phyloP scores from a whole-genome alignment of 169 alveolate species.

The Pseudocohnilembus persalinus region DNA sequence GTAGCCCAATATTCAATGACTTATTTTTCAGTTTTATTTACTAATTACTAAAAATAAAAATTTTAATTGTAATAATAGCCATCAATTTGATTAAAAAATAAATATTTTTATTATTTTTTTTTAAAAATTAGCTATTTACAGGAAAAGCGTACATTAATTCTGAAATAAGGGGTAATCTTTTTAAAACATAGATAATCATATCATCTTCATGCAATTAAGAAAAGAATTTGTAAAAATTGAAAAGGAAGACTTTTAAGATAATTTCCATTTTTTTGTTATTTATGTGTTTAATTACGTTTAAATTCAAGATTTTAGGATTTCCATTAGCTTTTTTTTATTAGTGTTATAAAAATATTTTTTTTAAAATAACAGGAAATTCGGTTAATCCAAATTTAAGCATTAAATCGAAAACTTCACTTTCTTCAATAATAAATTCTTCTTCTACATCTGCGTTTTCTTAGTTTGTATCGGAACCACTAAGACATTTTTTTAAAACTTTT shows the following conservation, averaged over 20 bases:
- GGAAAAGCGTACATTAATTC: constrained; percentile 16
- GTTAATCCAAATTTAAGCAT: constrained; percentile 3
- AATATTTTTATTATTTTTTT: too few species aligned
- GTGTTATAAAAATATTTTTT: not conserved
- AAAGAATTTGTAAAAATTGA: constrained; percentile 9
- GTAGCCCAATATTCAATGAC: constrained; percentile 22
- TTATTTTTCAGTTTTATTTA: constrained; percentile 7
- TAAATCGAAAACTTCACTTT: constrained; percentile 3
- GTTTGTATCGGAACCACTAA: not conserved
- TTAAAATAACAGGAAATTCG: constrained; percentile 10
- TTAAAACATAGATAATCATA: constrained; percentile 12
- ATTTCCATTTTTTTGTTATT: constrained; percentile 15
- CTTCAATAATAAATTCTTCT: constrained; percentile 23
- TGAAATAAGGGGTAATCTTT: constrained; percentile 2
- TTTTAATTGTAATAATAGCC: not conserved
- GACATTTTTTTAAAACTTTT: not conserved
- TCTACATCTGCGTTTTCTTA: not conserved
- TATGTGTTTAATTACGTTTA: not conserved
- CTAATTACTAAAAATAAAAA: not conserved
- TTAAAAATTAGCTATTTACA: not conserved
- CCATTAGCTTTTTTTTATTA: not conserved
- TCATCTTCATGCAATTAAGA: constrained; percentile 17
- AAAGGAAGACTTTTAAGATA: constrained; percentile 18
- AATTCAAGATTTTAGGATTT: not conserved
- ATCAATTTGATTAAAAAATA: not conserved